Evolutionary conservation across 2,329 filamentous ascomycete genomes (phyloP).

Genomic region (Thelonectria rubi): DNA sequence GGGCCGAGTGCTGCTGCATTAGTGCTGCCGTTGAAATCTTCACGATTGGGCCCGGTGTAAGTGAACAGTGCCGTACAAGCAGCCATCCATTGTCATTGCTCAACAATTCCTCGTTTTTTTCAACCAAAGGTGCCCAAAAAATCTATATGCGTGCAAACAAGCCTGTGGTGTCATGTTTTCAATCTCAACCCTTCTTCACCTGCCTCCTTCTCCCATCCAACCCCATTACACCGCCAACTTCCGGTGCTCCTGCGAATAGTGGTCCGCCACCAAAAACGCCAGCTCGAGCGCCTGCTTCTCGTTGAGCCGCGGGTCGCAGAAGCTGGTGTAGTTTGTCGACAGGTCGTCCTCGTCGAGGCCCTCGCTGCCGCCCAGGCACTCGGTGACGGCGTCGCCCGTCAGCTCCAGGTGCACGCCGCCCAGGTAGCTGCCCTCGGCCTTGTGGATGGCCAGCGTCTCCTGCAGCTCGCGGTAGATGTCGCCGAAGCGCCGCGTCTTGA

Average conservation of each 20-base stretch:
- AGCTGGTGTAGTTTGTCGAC: slow-evolving; percentile 90
- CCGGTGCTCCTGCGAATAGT: slow-evolving; percentile 61
- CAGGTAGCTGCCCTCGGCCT: slow-evolving; percentile 82
- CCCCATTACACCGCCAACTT: slow-evolving; percentile 14
- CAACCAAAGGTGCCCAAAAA: too few species aligned
- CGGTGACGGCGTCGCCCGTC: slow-evolving; percentile 94
- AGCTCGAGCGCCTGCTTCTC: slow-evolving; percentile 97
- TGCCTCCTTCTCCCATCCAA: not conserved
- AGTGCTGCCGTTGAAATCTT: too few species aligned
- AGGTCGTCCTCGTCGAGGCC: slow-evolving; percentile 88
- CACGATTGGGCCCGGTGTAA: too few species aligned
- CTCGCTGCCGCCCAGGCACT: slow-evolving; percentile 91
- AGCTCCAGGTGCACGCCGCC: slow-evolving; percentile 95
- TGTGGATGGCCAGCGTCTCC: slow-evolving; percentile 85
- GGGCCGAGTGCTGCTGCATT: too few species aligned
- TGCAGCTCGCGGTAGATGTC: slow-evolving; percentile 90
- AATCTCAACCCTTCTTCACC: too few species aligned
- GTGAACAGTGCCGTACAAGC: too few species aligned
- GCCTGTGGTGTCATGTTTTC: too few species aligned
- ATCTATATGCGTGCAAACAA: too few species aligned
- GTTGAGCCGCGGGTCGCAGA: slow-evolving; percentile 94
- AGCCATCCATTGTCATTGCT: too few species aligned
- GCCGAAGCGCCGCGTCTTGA: slow-evolving; percentile 92
- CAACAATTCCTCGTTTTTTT: too few species aligned
- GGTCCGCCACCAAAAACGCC: slow-evolving; percentile 90